Conservation (phyloP, 306 rosid species). For the Luffa aegyptiaca region DNA sequence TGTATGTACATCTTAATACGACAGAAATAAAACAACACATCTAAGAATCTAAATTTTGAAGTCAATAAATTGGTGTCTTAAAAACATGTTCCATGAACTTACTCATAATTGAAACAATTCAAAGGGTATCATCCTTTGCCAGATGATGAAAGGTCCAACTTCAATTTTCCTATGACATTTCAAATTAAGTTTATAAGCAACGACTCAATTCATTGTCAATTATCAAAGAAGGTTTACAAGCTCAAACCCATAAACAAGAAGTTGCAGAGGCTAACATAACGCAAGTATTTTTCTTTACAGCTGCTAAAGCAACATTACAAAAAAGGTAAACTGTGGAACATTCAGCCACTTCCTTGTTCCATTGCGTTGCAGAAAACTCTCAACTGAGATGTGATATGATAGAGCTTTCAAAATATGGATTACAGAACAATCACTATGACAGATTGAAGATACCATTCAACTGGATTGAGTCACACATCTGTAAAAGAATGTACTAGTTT, state of each 20-base stretch:
- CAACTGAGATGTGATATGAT: background rate
- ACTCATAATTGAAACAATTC: background rate
- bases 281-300: background rate
- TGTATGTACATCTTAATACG: background rate
- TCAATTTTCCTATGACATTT: background rate
- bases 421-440: background rate
- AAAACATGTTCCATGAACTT: background rate
- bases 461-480: background rate
- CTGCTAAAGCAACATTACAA: conserved; percentile 1
- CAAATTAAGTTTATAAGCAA: background rate
- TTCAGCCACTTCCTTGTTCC: background rate
- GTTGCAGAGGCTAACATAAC: background rate
- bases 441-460: background rate
- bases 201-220: background rate
- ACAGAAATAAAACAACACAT: background rate
- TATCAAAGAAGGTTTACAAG: background rate
- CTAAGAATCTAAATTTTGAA: background rate
- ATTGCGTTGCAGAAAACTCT: background rate
- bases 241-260: conserved; percentile 1
- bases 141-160: background rate
- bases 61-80: background rate
- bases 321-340: background rate
- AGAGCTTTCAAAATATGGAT: background rate
- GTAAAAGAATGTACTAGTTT: background rate
- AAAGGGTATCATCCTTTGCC: background rate